These are phyloP conservation scores for Tricholoma saponaceum DNA, from an alignment of 768 basidiomycete genomes.

Conservation along the genomic window DNA sequence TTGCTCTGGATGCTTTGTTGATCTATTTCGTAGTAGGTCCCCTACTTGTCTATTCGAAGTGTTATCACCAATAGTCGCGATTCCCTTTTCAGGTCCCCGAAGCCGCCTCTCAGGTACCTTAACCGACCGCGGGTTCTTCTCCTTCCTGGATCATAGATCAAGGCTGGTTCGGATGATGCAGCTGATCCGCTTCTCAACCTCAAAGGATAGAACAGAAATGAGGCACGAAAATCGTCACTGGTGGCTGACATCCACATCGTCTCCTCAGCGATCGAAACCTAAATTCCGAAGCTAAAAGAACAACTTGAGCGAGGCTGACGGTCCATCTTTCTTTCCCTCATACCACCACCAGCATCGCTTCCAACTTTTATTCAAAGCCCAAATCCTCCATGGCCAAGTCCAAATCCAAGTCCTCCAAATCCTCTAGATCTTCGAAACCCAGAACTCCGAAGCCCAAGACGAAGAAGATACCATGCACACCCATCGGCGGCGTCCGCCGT, in stretches of 20 bases:
- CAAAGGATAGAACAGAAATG: neutral
- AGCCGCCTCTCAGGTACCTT: conserved; percentile 50
- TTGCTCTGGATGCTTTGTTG: neutral
- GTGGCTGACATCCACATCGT: neutral
- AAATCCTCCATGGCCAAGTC: neutral
- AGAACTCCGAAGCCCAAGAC: neutral
- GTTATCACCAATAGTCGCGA: conserved; percentile 56
- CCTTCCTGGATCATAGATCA: conserved; percentile 25
- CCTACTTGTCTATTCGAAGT: conserved; percentile 49
- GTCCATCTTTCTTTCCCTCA: neutral
- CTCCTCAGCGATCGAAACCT: neutral
- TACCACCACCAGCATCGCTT: neutral
- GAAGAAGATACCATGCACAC: conserved; percentile 2
- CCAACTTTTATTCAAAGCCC: neutral
- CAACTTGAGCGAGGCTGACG: neutral
- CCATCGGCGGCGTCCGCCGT: conserved; percentile 26
- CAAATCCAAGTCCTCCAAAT: conserved; percentile 3
- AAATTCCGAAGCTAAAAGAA: neutral
- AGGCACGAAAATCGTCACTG: neutral
- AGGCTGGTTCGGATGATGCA: conserved; percentile 34
- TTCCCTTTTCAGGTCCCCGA: conserved; percentile 47
- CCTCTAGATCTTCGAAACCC: too few relatives aligned
- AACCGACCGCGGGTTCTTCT: conserved; percentile 45
- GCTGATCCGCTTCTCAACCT: too few relatives aligned
- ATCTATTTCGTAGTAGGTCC: conserved; percentile 31